phyloP scores from a whole-genome alignment of 2,329 filamentous ascomycete species.

The Fusarium algeriense region DNA sequence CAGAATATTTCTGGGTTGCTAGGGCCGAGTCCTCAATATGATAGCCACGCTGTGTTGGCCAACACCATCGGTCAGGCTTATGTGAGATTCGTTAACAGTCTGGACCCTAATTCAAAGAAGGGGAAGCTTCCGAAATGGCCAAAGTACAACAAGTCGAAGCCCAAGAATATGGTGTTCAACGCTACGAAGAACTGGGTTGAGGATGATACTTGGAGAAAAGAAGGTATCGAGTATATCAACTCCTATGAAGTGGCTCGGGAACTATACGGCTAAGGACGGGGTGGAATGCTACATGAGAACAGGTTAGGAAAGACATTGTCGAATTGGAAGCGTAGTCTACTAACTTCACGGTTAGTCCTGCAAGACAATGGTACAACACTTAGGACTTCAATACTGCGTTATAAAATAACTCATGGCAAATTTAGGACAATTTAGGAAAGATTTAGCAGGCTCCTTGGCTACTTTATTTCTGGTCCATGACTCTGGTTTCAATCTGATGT shows the following conservation, averaged over 20 bases:
- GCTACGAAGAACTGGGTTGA: conserved; percentile 59
- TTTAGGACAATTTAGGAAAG: background rate
- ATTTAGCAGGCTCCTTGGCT: too few relatives aligned
- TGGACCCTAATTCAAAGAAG: conserved; percentile 56
- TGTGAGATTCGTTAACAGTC: conserved; percentile 57
- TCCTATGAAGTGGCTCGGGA: conserved; percentile 43
- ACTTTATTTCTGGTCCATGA: background rate
- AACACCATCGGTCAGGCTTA: conserved; percentile 57
- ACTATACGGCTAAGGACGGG: conserved; percentile 30
- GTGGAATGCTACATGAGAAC: background rate
- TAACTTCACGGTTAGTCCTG: background rate
- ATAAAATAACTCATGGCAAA: background rate
- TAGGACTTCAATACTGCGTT: background rate
- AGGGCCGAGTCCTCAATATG: conserved; percentile 59
- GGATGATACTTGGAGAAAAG: conserved; percentile 60
- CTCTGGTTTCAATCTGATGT: conserved; percentile 3
- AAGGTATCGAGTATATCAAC: conserved; percentile 55
- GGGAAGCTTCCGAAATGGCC: conserved; percentile 56
- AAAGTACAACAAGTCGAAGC: conserved; percentile 52
- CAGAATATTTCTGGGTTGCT: conserved; percentile 62
- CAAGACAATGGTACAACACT: background rate
- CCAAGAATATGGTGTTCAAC: conserved; percentile 61
- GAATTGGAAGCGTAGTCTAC: background rate
- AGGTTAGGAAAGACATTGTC: background rate
- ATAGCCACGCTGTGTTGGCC: conserved; percentile 53